Conservation (phyloP, 148 eudicot species). For the Mesembryanthemum crystallinum region DNA sequence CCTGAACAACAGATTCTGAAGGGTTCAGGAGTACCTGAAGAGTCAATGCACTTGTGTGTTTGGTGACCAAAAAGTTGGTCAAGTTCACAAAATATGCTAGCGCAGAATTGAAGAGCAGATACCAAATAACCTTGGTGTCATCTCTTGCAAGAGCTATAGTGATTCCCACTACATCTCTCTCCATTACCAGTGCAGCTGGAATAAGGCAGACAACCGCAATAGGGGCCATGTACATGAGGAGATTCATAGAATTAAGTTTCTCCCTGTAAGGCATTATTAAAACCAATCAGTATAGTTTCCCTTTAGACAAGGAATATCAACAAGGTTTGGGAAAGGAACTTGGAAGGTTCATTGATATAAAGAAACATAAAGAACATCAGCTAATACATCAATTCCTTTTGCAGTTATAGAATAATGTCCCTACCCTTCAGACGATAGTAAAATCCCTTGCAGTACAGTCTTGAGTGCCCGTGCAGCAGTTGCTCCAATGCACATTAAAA, state of each 20-base stretch:
- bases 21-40: constrained; percentile 58
- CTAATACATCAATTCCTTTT: neutral
- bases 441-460: constrained; percentile 81
- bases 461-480: constrained; percentile 95
- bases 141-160: constrained; percentile 69
- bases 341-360: neutral
- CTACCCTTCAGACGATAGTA: constrained; percentile 91
- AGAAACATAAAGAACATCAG: neutral
- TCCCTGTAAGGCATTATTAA: constrained; percentile 48
- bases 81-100: constrained; percentile 80
- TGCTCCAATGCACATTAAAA: constrained; percentile 82
- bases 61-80: constrained; percentile 96
- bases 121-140: constrained; percentile 64
- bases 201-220: constrained; percentile 69
- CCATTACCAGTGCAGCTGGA: constrained; percentile 79
- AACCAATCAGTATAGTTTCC: constrained; percentile 9
- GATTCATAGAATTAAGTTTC: constrained; percentile 90
- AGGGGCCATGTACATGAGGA: constrained; percentile 92
- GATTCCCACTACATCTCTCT: constrained; percentile 72
- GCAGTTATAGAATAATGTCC: neutral
- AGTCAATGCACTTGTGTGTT: constrained; percentile 91
- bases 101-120: constrained; percentile 75
- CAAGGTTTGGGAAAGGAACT: neutral
- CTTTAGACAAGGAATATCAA: neutral
- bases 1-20: neutral